A percentile compares a stretch with the other conserved stretches of the same genome.
Conservation (phyloP, 176 grass and related monocot species). For the Eragrostis curvula region DNA sequence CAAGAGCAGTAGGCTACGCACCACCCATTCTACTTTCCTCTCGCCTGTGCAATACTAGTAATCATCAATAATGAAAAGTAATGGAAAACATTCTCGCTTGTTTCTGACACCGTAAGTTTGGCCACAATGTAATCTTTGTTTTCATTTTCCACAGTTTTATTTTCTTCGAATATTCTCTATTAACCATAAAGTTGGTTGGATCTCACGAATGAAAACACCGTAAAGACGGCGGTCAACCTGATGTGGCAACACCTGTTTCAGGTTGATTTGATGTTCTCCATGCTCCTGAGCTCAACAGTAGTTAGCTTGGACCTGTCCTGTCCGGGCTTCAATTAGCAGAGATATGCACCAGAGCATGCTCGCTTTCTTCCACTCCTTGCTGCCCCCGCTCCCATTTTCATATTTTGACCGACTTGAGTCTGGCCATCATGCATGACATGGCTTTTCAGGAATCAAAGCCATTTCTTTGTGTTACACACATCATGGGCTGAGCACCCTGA, state of each 20-base stretch:
- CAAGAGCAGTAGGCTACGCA: too few relatives aligned
- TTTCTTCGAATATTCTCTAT: not conserved
- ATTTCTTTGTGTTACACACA: conserved; percentile 30
- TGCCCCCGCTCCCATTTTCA: conserved; percentile 32
- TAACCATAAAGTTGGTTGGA: not conserved
- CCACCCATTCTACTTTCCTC: too few relatives aligned
- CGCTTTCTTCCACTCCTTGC: conserved; percentile 33
- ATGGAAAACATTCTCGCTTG: too few relatives aligned
- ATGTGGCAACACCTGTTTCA: conserved; percentile 11
- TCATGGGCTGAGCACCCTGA: conserved; percentile 36
- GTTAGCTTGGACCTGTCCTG: conserved; percentile 31
- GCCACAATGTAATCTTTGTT: not conserved
- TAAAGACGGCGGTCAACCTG: conserved; percentile 38
- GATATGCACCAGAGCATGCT: not conserved
- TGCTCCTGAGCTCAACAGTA: conserved; percentile 32
- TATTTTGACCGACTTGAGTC: conserved; percentile 30
- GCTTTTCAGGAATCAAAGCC: conserved; percentile 35
- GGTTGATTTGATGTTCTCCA: conserved; percentile 56
- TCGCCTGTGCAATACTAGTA: too few relatives aligned
- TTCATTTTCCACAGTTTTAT: not conserved
- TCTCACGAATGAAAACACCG: not conserved
- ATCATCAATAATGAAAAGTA: too few relatives aligned
- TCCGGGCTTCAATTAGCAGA: conserved; percentile 38
- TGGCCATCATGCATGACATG: conserved; percentile 34
- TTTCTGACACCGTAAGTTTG: too few relatives aligned